phyloP scores from a whole-genome alignment of 805 yeast genomes.

The Saccharomycopsis sp. region DNA sequence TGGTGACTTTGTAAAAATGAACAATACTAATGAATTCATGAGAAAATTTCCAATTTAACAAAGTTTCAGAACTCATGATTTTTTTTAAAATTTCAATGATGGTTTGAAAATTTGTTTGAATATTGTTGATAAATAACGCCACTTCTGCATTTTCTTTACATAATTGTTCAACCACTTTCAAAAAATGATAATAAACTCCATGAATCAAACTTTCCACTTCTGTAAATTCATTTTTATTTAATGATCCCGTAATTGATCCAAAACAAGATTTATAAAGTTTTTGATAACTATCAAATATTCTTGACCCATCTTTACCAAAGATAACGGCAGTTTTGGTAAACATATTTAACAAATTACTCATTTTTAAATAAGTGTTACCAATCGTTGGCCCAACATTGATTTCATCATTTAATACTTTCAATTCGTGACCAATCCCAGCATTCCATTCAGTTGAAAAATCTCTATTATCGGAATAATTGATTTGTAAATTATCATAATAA shows the following conservation, averaged over 20 bases:
- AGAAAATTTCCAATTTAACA: constrained; percentile 3
- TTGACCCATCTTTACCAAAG: neutral
- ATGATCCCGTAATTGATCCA: too few species aligned
- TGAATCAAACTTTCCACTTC: constrained; percentile 2
- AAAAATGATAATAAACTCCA: constrained; percentile 2
- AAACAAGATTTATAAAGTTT: neutral
- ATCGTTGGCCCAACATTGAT: constrained; percentile 5
- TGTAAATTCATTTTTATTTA: constrained; percentile 3
- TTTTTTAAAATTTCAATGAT: too few species aligned
- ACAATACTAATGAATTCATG: constrained; percentile 1
- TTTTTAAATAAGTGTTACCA: constrained; percentile 4
- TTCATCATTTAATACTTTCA: neutral
- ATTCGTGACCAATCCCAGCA: neutral
- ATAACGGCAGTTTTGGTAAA: neutral
- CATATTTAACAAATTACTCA: neutral
- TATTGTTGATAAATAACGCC: too few species aligned
- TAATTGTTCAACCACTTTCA: neutral
- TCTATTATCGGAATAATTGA: constrained; percentile 14
- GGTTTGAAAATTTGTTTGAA: too few species aligned
- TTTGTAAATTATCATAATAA: neutral
- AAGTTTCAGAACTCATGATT: neutral
- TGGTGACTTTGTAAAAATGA: neutral
- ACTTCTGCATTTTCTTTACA: neutral
- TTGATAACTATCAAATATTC: neutral
- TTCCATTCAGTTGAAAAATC: constrained; percentile 13